Base-by-base conservation (phyloP, 192 early-diverging fungal genomes). In the Thoreauomyces humboldtii region DNA sequence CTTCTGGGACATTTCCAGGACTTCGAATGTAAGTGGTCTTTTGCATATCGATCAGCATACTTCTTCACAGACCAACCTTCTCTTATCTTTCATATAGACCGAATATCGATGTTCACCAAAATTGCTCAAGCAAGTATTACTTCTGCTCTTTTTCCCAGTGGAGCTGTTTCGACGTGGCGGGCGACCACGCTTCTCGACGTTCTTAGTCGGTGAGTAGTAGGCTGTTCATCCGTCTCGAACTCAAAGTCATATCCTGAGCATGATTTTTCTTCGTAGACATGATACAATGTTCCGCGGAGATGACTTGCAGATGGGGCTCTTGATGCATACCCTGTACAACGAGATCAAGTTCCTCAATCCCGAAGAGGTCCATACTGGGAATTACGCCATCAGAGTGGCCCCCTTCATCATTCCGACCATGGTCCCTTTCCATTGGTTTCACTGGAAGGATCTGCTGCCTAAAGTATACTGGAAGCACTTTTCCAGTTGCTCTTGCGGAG, bases 21-120 rank as follows among this genome's bases (percentile, higher is more conserved):
- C 66, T 27, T 66, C 21, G 68, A 70, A 65, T 70, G 47, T 48
- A 48, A 48, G n/a, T n/a, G n/a, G n/a, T n/a, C n/a, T n/a, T n/a
- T n/a, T n/a, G n/a, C n/a, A n/a, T n/a, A n/a, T n/a, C n/a, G 47
- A 48, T 7, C 47, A 9, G 47, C 7, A 7, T 9, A 7, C 7
- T 48, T 48, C 7, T 17, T 12, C 47, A 19, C 17, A 41, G 38
- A 17, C 38, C 38, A 17, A 41, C 9, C 17, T 41, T 9, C 38
- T 9, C 38, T 41, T 41, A 17, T 12, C 17, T 41, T 9, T 41
- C 17, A 7, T 24, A 19, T 24, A 48, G 47, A 70, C 31, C 63
- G 51, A 17, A 27, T 47, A 22, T 44, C 25, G 7, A 53, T 52
- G 24, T 60, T 47, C 44, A 29, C 17, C 4, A 44, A 52, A 2